These are phyloP conservation scores for Leucaena leucocephala DNA, from an alignment of 306 rosid genomes.

Conservation along the genomic window DNA sequence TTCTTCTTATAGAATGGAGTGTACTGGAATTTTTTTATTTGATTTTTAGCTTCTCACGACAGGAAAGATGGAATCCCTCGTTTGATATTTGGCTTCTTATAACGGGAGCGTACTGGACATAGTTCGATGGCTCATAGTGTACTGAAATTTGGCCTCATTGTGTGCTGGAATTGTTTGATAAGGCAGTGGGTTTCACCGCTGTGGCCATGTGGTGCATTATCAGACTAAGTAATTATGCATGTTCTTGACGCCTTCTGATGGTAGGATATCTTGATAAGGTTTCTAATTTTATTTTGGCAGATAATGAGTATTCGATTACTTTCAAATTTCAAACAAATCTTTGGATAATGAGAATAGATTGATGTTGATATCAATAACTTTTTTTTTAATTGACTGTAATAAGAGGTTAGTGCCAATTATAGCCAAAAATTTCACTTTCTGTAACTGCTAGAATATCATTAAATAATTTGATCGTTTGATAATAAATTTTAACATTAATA, in stretches of 20 bases:
- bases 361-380: background rate
- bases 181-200: background rate
- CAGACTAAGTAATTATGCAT: background rate
- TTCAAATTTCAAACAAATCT: background rate
- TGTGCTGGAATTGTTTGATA: background rate
- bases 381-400: background rate
- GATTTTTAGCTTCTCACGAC: no score
- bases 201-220: background rate
- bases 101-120: background rate
- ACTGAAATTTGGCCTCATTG: background rate
- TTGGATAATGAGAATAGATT: background rate
- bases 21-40: no score
- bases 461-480: conserved; percentile 18
- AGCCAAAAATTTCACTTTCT: background rate
- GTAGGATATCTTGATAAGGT: background rate
- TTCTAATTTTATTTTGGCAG: background rate
- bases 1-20: no score
- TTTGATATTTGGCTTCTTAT: background rate
- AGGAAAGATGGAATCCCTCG: no score
- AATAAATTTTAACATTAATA: background rate
- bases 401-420: background rate
- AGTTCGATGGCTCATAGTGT: background rate
- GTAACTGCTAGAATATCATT: conserved; percentile 23
- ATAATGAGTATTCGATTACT: background rate
- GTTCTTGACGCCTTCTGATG: background rate